Conservation (phyloP, 768 basidiomycete genomes). For the Mycena polygramma region DNA sequence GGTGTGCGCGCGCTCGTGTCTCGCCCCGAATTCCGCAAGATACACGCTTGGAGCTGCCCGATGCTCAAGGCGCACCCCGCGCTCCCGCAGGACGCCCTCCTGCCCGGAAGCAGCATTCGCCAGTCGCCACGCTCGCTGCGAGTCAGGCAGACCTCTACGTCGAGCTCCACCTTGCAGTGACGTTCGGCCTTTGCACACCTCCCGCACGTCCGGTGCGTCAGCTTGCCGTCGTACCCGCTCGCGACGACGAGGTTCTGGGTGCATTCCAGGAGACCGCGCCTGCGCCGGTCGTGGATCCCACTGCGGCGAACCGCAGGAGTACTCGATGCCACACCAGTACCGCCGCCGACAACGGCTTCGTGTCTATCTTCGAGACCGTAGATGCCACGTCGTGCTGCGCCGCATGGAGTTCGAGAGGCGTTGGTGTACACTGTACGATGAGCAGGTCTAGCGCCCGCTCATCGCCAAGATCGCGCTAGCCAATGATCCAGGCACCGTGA, state of each 20-base stretch:
- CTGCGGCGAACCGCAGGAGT: constrained; percentile 33
- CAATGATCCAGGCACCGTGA: constrained; percentile 53
- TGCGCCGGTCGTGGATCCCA: not conserved
- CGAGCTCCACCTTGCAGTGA: constrained; percentile 62
- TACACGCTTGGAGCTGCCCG: constrained; percentile 67
- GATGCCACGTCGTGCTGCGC: constrained; percentile 55
- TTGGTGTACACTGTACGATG: constrained; percentile 65
- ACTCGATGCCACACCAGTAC: constrained; percentile 59
- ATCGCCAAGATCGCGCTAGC: constrained; percentile 54
- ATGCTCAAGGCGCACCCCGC: constrained; percentile 63
- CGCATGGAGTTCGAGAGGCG: constrained; percentile 60
- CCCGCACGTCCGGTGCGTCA: constrained; percentile 54
- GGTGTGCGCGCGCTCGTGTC: constrained; percentile 55
- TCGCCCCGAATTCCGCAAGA: constrained; percentile 40
- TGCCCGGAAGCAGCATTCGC: constrained; percentile 60
- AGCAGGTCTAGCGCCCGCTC: constrained; percentile 48
- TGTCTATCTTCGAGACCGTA: constrained; percentile 64
- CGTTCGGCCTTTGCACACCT: constrained; percentile 64
- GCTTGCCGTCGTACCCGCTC: constrained; percentile 77
- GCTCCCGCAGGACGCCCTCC: constrained; percentile 47
- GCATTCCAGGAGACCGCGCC: constrained; percentile 50
- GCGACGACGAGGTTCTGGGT: constrained; percentile 70
- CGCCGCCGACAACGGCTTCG: constrained; percentile 48
- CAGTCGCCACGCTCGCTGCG: constrained; percentile 59
- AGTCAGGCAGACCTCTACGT: constrained; percentile 65